A percentile compares a stretch with the other conserved stretches of the same genome.
phyloP scores from a whole-genome alignment of 352 stramenopile species.

The Pythium sp. region DNA sequence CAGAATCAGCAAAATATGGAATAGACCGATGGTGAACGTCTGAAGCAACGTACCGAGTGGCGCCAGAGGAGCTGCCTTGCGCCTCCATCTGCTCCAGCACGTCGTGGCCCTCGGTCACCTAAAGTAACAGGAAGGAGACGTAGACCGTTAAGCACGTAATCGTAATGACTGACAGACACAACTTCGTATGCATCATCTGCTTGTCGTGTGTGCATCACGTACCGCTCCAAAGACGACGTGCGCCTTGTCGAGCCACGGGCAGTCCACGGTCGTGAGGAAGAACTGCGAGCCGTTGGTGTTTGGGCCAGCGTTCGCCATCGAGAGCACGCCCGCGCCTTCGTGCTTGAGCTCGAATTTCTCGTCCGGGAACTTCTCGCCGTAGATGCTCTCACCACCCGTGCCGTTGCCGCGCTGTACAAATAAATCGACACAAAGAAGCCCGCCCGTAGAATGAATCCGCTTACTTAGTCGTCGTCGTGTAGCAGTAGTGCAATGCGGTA shows the following conservation, averaged over 20 bases:
- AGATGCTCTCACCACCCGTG: conserved; percentile 92
- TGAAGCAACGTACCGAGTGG: conserved; percentile 38
- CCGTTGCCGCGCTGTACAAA: conserved; percentile 65
- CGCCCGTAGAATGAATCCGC: neutral
- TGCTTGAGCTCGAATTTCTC: conserved; percentile 96
- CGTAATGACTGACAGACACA: neutral
- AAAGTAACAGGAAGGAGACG: neutral
- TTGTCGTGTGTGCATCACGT: neutral
- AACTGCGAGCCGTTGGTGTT: conserved; percentile 99
- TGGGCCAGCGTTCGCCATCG: conserved; percentile 96
- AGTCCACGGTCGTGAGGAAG: conserved; percentile 95
- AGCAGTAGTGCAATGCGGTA: neutral
- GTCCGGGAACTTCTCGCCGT: conserved; percentile 93
- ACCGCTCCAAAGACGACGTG: conserved; percentile 95
- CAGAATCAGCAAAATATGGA: too few species aligned
- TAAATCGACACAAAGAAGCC: conserved; percentile 11
- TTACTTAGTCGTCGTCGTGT: neutral
- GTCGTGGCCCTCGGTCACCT: conserved; percentile 92
- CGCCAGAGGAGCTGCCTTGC: conserved; percentile 91
- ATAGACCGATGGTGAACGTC: too few species aligned
- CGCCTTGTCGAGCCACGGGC: conserved; percentile 84
- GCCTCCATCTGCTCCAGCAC: conserved; percentile 96
- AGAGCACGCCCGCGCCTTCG: conserved; percentile 85
- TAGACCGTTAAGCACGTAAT: neutral
- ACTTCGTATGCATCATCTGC: neutral